Conservation (phyloP, 2,329 filamentous ascomycete genomes). For the Fusarium euwallaceae region DNA sequence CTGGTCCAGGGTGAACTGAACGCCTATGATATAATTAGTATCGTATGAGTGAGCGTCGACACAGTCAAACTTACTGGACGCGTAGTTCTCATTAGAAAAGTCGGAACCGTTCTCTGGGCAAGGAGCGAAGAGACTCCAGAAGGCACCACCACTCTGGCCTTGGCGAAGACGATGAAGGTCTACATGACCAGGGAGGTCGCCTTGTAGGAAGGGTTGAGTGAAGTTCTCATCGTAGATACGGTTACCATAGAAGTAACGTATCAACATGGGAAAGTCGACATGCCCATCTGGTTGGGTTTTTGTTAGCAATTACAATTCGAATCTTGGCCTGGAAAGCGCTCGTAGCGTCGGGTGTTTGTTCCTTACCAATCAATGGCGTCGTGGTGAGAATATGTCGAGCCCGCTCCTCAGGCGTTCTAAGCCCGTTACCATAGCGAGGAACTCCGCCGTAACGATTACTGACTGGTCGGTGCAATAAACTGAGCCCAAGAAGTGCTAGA, state of each 20-base stretch:
- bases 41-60: background rate
- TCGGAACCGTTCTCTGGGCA: slow-evolving; percentile 81
- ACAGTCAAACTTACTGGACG: slow-evolving; percentile 64
- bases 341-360: background rate
- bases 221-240: slow-evolving; percentile 83
- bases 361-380: slow-evolving; percentile 64
- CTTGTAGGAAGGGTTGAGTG: slow-evolving; percentile 78
- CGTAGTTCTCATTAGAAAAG: slow-evolving; percentile 80
- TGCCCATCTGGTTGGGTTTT: slow-evolving; percentile 78
- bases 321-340: too few species aligned
- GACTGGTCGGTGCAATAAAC: slow-evolving; percentile 45
- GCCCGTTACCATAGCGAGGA: slow-evolving; percentile 44
- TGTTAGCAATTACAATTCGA: background rate
- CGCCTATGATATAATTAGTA: slow-evolving; percentile 56
- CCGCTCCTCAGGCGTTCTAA: slow-evolving; percentile 58
- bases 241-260: slow-evolving; percentile 78
- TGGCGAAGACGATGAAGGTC: slow-evolving; percentile 81
- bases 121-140: slow-evolving; percentile 88
- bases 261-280: slow-evolving; percentile 84
- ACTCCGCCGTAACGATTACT: slow-evolving; percentile 41
- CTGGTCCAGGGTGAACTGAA: slow-evolving; percentile 78
- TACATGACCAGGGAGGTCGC: slow-evolving; percentile 77
- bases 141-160: slow-evolving; percentile 85
- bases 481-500: slow-evolving; percentile 45
- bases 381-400: slow-evolving; percentile 60